Conservation (phyloP, 352 stramenopile species). For the Phytophthora sp. region DNA sequence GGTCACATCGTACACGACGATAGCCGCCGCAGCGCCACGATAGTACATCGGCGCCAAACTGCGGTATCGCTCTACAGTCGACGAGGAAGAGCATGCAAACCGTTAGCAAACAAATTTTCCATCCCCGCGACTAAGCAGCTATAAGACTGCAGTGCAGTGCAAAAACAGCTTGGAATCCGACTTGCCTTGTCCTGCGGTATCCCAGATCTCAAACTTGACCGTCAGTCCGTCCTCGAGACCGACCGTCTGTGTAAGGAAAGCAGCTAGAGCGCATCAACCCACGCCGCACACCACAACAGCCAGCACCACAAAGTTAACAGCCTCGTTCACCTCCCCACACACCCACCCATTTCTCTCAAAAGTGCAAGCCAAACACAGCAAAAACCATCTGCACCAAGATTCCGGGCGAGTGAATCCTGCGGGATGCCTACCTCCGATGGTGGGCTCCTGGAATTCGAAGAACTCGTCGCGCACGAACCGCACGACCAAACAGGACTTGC, state of each 20-base stretch:
- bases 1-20: slow-evolving; percentile 98
- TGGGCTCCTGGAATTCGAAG: slow-evolving; percentile 99
- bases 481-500: slow-evolving; percentile 99
- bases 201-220: slow-evolving; percentile 99
- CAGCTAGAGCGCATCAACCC: slow-evolving; percentile 54
- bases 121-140: no score
- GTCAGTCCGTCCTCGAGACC: slow-evolving; percentile 96
- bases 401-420: neutral
- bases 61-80: slow-evolving; percentile 91
- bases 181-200: slow-evolving; percentile 95
- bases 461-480: slow-evolving; percentile 99
- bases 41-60: slow-evolving; percentile 99
- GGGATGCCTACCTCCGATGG: slow-evolving; percentile 88
- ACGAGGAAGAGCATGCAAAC: neutral
- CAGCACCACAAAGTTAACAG: slow-evolving; percentile 3
- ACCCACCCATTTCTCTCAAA: no score
- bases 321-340: neutral
- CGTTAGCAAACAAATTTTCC: slow-evolving; percentile 3
- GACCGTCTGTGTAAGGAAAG: slow-evolving; percentile 99
- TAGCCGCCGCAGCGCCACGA: slow-evolving; percentile 93
- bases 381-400: no score
- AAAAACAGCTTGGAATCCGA: no score
- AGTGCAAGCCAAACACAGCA: no score
- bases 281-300: neutral
- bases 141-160: neutral